These are phyloP conservation scores for Nothophaeocryptopus gaeumannii DNA, from an alignment of 2,329 filamentous ascomycete genomes.

Conservation along the genomic window DNA sequence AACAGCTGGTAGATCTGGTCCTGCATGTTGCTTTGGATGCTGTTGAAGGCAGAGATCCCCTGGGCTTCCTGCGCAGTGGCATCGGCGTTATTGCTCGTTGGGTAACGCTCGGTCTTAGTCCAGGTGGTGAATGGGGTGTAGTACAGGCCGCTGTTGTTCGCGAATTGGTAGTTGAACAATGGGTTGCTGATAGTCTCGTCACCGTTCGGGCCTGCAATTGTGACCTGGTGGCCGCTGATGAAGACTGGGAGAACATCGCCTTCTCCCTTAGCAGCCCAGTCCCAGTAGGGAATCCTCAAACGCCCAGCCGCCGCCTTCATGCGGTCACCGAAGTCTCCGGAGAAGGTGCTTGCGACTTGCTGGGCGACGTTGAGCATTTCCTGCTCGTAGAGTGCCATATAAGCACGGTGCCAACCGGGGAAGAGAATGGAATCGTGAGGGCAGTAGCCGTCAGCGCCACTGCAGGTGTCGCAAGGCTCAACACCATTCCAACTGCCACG, in stretches of 20 bases:
- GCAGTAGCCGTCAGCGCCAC: constrained; percentile 27
- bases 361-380: constrained; percentile 23
- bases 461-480: constrained; percentile 20
- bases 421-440: constrained; percentile 28
- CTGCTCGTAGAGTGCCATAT: constrained; percentile 30
- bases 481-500: constrained; percentile 24
- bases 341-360: constrained; percentile 26
- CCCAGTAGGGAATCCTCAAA: constrained; percentile 31
- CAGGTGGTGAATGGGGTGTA: constrained; percentile 33
- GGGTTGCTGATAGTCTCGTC: constrained; percentile 30
- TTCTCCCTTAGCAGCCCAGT: constrained; percentile 28
- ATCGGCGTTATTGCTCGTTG: constrained; percentile 24
- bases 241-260: constrained; percentile 25
- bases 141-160: constrained; percentile 23
- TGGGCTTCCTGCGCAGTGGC: constrained; percentile 22
- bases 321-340: constrained; percentile 18
- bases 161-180: constrained; percentile 26
- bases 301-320: constrained; percentile 28
- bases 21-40: constrained; percentile 29
- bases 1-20: constrained; percentile 30
- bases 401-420: constrained; percentile 30
- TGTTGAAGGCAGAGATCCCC: constrained; percentile 26
- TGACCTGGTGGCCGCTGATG: constrained; percentile 25
- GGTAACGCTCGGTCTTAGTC: constrained; percentile 32
- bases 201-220: constrained; percentile 28